Evolutionary conservation across 352 stramenopile species (phyloP).

Genomic region (Peronosclerospora sorghi): DNA sequence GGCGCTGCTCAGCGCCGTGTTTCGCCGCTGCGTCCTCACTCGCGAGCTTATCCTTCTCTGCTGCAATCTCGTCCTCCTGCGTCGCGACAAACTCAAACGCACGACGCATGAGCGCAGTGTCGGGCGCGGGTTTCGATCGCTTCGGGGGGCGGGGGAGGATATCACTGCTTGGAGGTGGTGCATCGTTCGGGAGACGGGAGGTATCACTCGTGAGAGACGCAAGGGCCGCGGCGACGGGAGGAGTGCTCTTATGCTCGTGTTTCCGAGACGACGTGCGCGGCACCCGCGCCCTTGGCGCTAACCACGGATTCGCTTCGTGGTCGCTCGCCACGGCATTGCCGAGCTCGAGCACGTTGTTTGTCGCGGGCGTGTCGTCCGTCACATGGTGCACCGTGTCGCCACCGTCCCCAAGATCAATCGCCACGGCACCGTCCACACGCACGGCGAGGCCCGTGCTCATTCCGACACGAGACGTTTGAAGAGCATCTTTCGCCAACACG

Average conservation of each 20-base stretch:
- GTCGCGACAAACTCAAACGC: slow-evolving; percentile 92
- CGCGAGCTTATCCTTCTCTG: slow-evolving; percentile 85
- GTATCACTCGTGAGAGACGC: too few relatives aligned
- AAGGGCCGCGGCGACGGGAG: too few relatives aligned
- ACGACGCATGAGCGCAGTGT: slow-evolving; percentile 90
- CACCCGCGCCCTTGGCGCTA: slow-evolving; percentile 27
- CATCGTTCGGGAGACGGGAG: slow-evolving; percentile 20
- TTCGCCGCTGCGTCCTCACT: slow-evolving; percentile 54
- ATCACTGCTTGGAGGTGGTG: too few relatives aligned
- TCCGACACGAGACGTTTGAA: slow-evolving; percentile 53
- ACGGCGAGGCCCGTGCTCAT: slow-evolving; percentile 66
- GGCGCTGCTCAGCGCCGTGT: slow-evolving; percentile 65
- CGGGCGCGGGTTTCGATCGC: slow-evolving; percentile 33
- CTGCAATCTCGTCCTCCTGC: slow-evolving; percentile 89
- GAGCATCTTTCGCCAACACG: slow-evolving; percentile 34
- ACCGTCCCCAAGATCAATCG: slow-evolving; percentile 61
- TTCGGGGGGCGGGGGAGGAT: too few relatives aligned
- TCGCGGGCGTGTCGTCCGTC: slow-evolving; percentile 16
- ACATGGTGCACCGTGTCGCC: slow-evolving; percentile 11
- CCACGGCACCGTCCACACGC: slow-evolving; percentile 46
- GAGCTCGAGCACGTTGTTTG: slow-evolving; percentile 22
- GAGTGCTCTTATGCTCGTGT: too few relatives aligned
- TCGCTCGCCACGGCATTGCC: slow-evolving; percentile 16
- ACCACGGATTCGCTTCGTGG: slow-evolving; percentile 61
- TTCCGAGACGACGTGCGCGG: slow-evolving; percentile 31